Evolutionary conservation across 495 filamentous ascomycete genomes (phyloP).

Genomic region (Chaetomidium leptoderma): DNA sequence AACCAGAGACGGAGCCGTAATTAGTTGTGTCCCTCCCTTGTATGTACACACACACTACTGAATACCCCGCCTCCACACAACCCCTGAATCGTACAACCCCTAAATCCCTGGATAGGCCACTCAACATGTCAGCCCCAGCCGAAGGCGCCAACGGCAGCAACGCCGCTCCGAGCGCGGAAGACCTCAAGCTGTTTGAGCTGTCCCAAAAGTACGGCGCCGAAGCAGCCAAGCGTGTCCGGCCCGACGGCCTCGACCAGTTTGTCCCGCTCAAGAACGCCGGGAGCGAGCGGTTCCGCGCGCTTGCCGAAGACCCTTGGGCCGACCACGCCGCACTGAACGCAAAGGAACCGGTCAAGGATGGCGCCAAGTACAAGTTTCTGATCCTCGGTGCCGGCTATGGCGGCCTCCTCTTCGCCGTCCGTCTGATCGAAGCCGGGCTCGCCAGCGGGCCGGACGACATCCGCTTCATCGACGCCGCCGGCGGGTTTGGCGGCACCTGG

Average conservation of each 20-base stretch:
- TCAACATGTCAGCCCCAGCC: constrained; percentile 4
- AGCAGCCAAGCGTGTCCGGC: constrained; percentile 44
- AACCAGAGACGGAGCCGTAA: not conserved
- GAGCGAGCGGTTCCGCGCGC: constrained; percentile 31
- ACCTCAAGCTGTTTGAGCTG: constrained; percentile 28
- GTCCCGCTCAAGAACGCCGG: constrained; percentile 33
- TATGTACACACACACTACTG: no score
- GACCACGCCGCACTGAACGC: constrained; percentile 41
- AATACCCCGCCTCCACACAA: not conserved
- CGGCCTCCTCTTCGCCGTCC: constrained; percentile 47
- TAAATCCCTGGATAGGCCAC: not conserved
- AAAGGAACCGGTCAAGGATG: constrained; percentile 23
- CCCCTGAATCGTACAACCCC: not conserved
- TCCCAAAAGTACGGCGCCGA: constrained; percentile 44
- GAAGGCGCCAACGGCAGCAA: not conserved
- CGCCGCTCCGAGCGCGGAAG: constrained; percentile 15
- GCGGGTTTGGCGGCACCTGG: constrained; percentile 53
- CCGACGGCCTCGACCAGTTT: constrained; percentile 42
- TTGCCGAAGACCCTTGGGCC: constrained; percentile 45
- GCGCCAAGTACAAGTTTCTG: constrained; percentile 40
- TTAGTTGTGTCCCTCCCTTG: not conserved
- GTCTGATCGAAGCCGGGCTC: constrained; percentile 48
- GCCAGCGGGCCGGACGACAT: constrained; percentile 40
- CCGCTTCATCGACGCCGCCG: constrained; percentile 45
- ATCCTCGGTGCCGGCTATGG: constrained; percentile 52